A percentile compares a stretch with the other conserved stretches of the same genome.
Evolutionary conservation across 148 eudicot species (phyloP).

Genomic region (Tetragonia tetragonoides): DNA sequence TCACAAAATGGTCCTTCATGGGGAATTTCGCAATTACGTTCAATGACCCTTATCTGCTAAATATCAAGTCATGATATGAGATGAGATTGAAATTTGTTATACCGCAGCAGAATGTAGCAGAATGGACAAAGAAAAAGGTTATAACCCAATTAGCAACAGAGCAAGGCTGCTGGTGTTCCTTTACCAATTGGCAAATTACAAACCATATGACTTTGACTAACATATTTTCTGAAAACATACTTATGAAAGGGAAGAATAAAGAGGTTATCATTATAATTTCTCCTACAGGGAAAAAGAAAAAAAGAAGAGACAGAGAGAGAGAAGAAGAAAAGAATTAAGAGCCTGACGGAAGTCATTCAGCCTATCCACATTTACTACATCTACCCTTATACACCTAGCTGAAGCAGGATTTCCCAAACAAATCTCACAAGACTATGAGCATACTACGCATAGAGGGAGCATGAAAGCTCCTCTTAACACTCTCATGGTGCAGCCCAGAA

Average conservation of each 20-base stretch:
- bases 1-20: constrained; percentile 99
- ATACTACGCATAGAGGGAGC: background rate
- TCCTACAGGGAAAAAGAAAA: no score
- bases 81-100: constrained; percentile 8
- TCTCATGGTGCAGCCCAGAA: background rate
- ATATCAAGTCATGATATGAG: constrained; percentile 8
- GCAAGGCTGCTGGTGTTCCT: background rate
- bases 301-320: no score
- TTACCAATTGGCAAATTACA: background rate
- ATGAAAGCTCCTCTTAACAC: background rate
- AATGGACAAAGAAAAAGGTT: background rate
- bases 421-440: no score
- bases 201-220: background rate
- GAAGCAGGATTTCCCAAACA: no score
- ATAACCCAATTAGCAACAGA: background rate
- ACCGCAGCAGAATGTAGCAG: background rate
- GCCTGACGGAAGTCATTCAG: no score
- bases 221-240: no score
- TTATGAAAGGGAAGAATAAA: no score
- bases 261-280: no score
- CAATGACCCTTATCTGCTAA: constrained; percentile 82
- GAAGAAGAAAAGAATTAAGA: no score
- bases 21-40: constrained; percentile 95
- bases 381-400: no score
- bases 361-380: no score